These are phyloP conservation scores for Exidia glandulosa DNA, from an alignment of 768 basidiomycete genomes.

Conservation along the genomic window DNA sequence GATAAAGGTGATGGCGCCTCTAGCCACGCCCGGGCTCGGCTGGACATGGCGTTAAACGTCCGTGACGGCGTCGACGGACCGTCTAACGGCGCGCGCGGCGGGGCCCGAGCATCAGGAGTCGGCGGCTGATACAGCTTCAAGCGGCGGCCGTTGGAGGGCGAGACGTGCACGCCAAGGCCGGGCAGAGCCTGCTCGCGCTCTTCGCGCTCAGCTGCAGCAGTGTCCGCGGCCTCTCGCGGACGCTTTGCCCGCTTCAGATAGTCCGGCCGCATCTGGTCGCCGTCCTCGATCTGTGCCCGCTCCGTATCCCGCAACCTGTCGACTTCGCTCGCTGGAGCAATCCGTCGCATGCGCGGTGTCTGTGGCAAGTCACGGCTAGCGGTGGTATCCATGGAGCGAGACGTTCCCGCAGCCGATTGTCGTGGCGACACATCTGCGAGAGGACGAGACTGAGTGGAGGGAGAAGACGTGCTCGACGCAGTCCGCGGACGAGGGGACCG, in stretches of 20 bases:
- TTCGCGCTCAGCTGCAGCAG: slow-evolving; percentile 17
- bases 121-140: slow-evolving; percentile 53
- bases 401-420: too few relatives aligned
- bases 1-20: slow-evolving; percentile 11
- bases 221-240: slow-evolving; percentile 24
- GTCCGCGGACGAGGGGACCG: too few relatives aligned
- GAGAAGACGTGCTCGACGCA: too few relatives aligned
- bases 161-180: slow-evolving; percentile 54
- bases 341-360: background rate
- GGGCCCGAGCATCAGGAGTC: background rate
- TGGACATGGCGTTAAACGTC: background rate
- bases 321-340: background rate
- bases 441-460: too few relatives aligned
- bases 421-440: too few relatives aligned
- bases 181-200: slow-evolving; percentile 15
- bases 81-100: background rate
- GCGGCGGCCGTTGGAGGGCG: slow-evolving; percentile 60
- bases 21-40: slow-evolving; percentile 10
- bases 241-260: slow-evolving; percentile 56
- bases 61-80: background rate
- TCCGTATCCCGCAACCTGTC: background rate
- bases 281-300: background rate
- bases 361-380: background rate
- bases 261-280: slow-evolving; percentile 37
- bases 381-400: too few relatives aligned